Evolutionary conservation across 2,329 filamentous ascomycete species (phyloP), one percentile per base, ranked within the genome.

Genomic region (Cladobotryum protrusum): DNA sequence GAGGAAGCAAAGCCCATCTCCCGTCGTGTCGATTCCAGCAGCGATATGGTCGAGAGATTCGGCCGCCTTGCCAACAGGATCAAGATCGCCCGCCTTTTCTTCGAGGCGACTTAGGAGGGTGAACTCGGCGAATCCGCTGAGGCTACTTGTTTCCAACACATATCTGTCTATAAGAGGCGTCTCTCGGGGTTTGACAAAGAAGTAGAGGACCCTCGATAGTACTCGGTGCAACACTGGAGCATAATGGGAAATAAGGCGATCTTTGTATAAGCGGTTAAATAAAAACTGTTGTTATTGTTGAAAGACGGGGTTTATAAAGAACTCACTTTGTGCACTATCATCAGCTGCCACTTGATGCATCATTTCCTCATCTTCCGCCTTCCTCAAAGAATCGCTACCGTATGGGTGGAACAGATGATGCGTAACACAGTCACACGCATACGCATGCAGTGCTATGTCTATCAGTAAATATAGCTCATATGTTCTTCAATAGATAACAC

Each of bases 21-120:
- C 83, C 0, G 84, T 87, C 1, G 85, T 87, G 57, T 87, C 84
- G 52, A 87, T 86, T 0, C 84, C 85, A 0, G 84, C 84, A 0
- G 78, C 81, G 79, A 87, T 82, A 62, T 87, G 84, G 57, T 87
- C 84, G 50, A 85, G 76, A 57, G 81, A 85, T 64, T 88, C 85
- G 17, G 83, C 83, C 0, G 82, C 82, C 54, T 80, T 75, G 57
- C 83, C 76, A 3, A 79, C 66, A 3, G 69, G 63, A 33, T 77
- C 72, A 33, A 85, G 70, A 4, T 69, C 64, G 4, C 53, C 59
- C 5, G 67, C 63, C 66, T 80, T 71, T 58, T 80, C 67, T 60
- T 78, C 66, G 56, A 87, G 75, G 33, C 81, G 76, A 59, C 74
- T 75, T 43, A 85, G 63, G 4, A 86, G 72, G 1, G 80, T 83